These are phyloP conservation scores for Dactylellina haptotyla DNA, from an alignment of 2,329 filamentous ascomycete genomes.

Conservation along the genomic window DNA sequence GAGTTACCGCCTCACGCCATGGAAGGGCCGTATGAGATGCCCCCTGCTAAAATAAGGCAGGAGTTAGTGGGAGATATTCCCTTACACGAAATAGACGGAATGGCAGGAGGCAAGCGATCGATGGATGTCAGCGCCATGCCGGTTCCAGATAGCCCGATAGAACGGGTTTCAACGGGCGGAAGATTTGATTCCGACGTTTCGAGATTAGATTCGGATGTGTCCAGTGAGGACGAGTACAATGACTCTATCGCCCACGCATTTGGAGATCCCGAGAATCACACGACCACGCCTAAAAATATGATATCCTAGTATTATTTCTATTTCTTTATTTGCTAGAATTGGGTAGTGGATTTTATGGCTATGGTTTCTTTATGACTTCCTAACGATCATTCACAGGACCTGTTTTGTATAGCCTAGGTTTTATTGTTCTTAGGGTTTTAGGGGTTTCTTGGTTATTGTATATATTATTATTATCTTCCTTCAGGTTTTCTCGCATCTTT, in stretches of 20 bases:
- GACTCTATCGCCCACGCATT: slow-evolving; percentile 46
- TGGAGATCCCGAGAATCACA: slow-evolving; percentile 22
- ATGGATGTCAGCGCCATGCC: slow-evolving; percentile 19
- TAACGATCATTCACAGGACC: neutral
- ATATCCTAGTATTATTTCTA: neutral
- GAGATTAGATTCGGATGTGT: slow-evolving; percentile 43
- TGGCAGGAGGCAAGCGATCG: slow-evolving; percentile 12
- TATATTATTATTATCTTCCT: too few species aligned
- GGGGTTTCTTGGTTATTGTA: too few species aligned
- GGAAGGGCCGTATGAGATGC: slow-evolving; percentile 31
- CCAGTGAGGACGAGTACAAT: slow-evolving; percentile 38
- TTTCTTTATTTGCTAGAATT: neutral
- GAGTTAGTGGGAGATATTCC: slow-evolving; percentile 41
- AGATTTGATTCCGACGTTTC: slow-evolving; percentile 50
- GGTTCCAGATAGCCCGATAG: slow-evolving; percentile 50
- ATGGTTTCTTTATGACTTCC: too few species aligned
- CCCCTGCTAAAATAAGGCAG: slow-evolving; percentile 41
- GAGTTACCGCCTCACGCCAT: slow-evolving; percentile 41
- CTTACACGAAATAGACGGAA: slow-evolving; percentile 33
- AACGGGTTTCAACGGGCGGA: slow-evolving; percentile 39
- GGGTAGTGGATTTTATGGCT: neutral
- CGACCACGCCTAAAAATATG: slow-evolving; percentile 19
- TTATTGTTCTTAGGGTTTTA: neutral
- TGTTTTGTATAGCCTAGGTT: too few species aligned
- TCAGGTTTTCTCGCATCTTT: too few species aligned